Conservation (phyloP, 768 basidiomycete genomes). For the Ephemerocybe angulata region DNA sequence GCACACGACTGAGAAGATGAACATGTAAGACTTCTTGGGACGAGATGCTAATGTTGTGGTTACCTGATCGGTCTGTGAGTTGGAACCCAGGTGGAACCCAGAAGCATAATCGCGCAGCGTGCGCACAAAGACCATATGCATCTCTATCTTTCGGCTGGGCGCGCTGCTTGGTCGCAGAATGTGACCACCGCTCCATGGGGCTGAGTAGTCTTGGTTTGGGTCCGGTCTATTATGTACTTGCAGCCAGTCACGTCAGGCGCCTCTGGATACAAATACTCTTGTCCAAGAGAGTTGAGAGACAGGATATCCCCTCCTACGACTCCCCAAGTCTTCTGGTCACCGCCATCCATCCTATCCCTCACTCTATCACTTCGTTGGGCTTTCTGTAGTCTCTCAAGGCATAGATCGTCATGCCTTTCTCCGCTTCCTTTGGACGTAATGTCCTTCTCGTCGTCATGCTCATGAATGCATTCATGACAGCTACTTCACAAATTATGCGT, state of each 20-base stretch:
- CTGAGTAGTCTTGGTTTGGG: not conserved
- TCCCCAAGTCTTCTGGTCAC: not conserved
- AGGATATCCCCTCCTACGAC: not conserved
- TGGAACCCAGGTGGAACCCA: not conserved
- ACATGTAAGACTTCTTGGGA: too few species aligned
- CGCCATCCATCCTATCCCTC: not conserved
- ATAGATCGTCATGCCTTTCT: conserved; percentile 15
- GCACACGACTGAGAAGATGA: too few species aligned
- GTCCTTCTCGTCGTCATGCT: conserved; percentile 24
- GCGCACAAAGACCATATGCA: too few species aligned
- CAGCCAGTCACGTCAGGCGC: not conserved
- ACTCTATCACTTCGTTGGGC: not conserved
- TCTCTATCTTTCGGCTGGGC: too few species aligned
- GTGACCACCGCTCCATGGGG: not conserved
- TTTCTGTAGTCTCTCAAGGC: too few species aligned
- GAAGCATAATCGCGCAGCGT: not conserved
- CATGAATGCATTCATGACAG: conserved; percentile 23
- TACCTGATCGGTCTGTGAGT: too few species aligned
- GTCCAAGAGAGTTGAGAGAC: not conserved
- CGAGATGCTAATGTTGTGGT: too few species aligned
- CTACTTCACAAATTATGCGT: conserved; percentile 50
- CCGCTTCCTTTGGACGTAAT: not conserved
- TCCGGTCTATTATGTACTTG: not conserved
- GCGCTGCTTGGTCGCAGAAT: too few species aligned
- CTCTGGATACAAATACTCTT: conserved; percentile 1